Base-by-base conservation (phyloP, 2,329 filamentous ascomycete species). In the Penicillium sp. region DNA sequence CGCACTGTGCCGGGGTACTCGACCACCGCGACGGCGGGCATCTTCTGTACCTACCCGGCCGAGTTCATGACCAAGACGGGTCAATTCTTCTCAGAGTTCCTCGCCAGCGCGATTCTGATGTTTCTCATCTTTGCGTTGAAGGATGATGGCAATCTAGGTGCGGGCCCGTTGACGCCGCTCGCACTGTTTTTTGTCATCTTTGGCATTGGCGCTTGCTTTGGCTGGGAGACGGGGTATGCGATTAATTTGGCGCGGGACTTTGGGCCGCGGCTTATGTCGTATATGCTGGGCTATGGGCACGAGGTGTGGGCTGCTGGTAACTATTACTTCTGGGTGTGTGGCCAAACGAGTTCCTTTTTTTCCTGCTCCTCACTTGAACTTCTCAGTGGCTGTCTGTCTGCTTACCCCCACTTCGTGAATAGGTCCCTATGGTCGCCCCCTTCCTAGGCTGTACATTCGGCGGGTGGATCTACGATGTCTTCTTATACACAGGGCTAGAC, bases 141-240 rank as follows among this genome's bases (percentile, higher is more conserved):
- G 56, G 76, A 79, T 46, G 70, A 77, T 22, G 62, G 64, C 2
- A 78, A 78, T 51, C 60, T 76, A 5, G 86, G 85, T 3, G 85
- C 86, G 1, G 85, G 85, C 0, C 78, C 80, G 1, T 65, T 86
- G 24, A 80, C 84, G 58, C 87, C 88, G 0, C 75, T 91, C 1
- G 83, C 79, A 7, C 75, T 91, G 6, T 89, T 90, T 75, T 90
- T 91, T 74, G 78, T 91, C 50, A 86, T 91, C 61, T 91, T 91
- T 69, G 89, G 88, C 7, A 85, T 91, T 22, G 88, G 88, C 18
- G 86, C 87, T 35, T 89, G 87, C 69, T 91, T 90, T 67, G 89
- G 89, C 6, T 91, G 87, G 87, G 85, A 91, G 72, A 92, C 89
- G 1, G 88, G 89, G 39, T 92, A 89, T 74, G 89, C 88, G 16